phyloP scores from a whole-genome alignment of 192 early-diverging fungal genomes.

The Coemansia sp. region DNA sequence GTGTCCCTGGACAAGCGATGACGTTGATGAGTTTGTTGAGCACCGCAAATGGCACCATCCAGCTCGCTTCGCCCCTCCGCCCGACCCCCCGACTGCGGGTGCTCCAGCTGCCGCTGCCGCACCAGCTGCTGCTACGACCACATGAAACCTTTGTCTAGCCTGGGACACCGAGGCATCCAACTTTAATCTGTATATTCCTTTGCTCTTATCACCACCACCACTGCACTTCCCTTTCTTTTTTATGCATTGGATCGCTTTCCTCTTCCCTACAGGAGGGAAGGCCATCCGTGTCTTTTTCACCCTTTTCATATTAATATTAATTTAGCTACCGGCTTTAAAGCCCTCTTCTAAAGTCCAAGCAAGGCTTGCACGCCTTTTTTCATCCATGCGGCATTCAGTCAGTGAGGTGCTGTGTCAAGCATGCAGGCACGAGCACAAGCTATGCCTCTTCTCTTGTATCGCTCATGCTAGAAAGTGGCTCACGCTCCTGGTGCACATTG shows the following conservation, averaged over 20 bases:
- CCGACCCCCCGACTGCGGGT: not conserved
- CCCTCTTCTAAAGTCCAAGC: not conserved
- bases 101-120: not conserved
- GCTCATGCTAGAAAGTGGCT: not conserved
- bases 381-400: not conserved
- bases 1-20: slow-evolving; percentile 25
- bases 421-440: slow-evolving; percentile 7
- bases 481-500: not conserved
- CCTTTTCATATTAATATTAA: not conserved
- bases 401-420: not conserved
- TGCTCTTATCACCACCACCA: not conserved
- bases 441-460: not conserved
- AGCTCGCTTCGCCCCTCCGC: slow-evolving; percentile 2
- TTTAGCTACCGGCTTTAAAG: not conserved
- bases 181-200: not conserved
- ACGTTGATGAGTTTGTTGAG: slow-evolving; percentile 29
- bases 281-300: not conserved
- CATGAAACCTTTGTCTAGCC: not conserved
- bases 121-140: not conserved
- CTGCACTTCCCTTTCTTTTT: not conserved
- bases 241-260: not conserved
- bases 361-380: not conserved
- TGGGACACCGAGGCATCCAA: not conserved
- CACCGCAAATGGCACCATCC: slow-evolving; percentile 35
- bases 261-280: not conserved